Conservation (phyloP, 129 eudicot species). For the Flaveria brownii region DNA sequence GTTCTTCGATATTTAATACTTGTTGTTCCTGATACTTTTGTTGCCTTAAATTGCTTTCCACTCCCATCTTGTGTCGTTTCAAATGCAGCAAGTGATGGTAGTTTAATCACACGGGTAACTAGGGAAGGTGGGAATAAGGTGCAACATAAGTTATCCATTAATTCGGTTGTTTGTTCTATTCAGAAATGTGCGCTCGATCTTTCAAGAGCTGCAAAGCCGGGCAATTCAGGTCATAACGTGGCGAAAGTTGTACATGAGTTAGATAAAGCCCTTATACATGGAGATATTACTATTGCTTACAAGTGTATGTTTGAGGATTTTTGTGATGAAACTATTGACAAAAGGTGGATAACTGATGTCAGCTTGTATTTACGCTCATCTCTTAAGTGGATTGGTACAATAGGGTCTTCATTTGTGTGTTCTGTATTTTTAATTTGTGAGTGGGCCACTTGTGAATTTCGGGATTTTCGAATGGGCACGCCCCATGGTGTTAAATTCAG, state of each 20-base stretch:
- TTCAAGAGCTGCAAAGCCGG: conserved; percentile 76
- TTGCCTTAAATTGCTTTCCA: conserved; percentile 81
- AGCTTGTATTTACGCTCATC: conserved; percentile 64
- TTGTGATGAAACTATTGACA: conserved; percentile 56
- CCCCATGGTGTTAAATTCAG: conserved; percentile 64
- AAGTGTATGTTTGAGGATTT: conserved; percentile 65
- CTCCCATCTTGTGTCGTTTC: conserved; percentile 61
- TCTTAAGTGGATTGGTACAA: conserved; percentile 58
- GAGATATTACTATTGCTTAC: conserved; percentile 66
- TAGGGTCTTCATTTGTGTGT: conserved; percentile 53
- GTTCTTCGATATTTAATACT: conserved; percentile 85
- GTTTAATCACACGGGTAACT: conserved; percentile 42
- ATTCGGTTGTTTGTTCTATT: conserved; percentile 62
- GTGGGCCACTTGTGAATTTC: conserved; percentile 96
- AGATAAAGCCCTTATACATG: conserved; percentile 66
- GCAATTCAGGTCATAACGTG: conserved; percentile 60
- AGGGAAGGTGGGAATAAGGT: conserved; percentile 49
- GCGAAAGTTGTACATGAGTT: conserved; percentile 71
- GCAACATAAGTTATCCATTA: conserved; percentile 50
- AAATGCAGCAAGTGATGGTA: conserved; percentile 45
- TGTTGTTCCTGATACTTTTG: conserved; percentile 93
- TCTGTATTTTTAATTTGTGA: conserved; percentile 81
- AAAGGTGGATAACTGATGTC: conserved; percentile 72
- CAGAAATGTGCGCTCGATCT: conserved; percentile 65
- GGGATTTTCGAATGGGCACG: conserved; percentile 64